phyloP scores from a whole-genome alignment of 495 filamentous ascomycete species.

The Platismatia glauca region DNA sequence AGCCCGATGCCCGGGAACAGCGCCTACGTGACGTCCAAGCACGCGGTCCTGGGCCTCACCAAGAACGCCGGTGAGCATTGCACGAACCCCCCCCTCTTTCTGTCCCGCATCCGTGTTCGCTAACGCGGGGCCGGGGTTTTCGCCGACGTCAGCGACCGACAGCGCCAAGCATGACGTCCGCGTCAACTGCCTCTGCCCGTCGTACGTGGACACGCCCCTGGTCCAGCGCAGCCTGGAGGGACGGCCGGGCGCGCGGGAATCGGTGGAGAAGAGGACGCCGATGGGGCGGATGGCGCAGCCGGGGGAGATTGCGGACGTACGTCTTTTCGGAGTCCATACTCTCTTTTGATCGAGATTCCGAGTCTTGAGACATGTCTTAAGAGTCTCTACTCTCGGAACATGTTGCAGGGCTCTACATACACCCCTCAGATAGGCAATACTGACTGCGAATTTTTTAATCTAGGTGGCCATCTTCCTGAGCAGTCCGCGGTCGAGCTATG shows the following conservation, averaged over 20 bases:
- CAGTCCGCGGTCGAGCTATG: background rate
- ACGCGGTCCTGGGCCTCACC: slow-evolving; percentile 1
- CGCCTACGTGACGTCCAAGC: background rate
- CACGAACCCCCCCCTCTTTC: too few relatives aligned
- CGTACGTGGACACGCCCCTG: slow-evolving; percentile 29
- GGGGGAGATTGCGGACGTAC: background rate
- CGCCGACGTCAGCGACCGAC: too few relatives aligned
- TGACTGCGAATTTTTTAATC: too few relatives aligned
- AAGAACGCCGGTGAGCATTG: slow-evolving; percentile 1
- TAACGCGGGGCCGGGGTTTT: too few relatives aligned
- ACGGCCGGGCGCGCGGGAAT: background rate
- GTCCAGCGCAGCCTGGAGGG: background rate
- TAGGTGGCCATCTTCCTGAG: background rate
- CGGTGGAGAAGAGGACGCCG: background rate
- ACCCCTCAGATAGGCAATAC: too few relatives aligned
- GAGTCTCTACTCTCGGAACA: too few relatives aligned
- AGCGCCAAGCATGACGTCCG: too few relatives aligned
- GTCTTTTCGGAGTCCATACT: too few relatives aligned
- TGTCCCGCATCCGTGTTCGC: too few relatives aligned
- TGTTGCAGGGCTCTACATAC: too few relatives aligned
- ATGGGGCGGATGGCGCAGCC: background rate
- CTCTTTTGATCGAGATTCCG: too few relatives aligned
- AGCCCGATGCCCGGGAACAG: background rate
- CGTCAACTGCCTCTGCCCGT: slow-evolving; percentile 2
- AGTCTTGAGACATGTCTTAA: too few relatives aligned